Conservation (phyloP, 192 early-diverging fungal species). For the Mortierella alpina region DNA sequence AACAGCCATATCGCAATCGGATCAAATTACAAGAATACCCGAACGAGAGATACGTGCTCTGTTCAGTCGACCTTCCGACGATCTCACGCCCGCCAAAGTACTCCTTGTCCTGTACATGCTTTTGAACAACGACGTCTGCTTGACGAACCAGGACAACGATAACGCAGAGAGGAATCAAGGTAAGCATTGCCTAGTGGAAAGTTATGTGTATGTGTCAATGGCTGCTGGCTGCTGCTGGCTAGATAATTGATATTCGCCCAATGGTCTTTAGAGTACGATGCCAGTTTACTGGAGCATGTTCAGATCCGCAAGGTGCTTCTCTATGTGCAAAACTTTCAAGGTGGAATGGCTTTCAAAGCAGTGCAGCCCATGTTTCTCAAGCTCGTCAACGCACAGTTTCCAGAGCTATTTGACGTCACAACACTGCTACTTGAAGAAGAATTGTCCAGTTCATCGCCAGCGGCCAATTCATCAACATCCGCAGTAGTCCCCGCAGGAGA, state of each 20-base stretch:
- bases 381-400: conserved; percentile 47
- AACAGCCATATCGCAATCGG: conserved; percentile 24
- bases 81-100: conserved; percentile 39
- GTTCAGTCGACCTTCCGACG: conserved; percentile 30
- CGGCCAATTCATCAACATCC: background rate
- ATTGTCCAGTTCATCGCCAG: background rate
- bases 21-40: conserved; percentile 39
- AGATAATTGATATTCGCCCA: background rate
- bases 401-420: conserved; percentile 50
- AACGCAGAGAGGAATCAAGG: conserved; percentile 20
- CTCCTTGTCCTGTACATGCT: conserved; percentile 46
- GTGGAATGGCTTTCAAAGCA: conserved; percentile 34
- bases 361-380: conserved; percentile 51
- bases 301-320: conserved; percentile 45
- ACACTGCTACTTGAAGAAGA: conserved; percentile 46
- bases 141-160: conserved; percentile 15
- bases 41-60: conserved; percentile 19
- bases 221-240: no score
- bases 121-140: conserved; percentile 41
- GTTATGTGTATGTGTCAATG: background rate
- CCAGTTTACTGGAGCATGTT: conserved; percentile 25
- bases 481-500: background rate
- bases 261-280: conserved; percentile 27
- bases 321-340: conserved; percentile 41
- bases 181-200: background rate